Evolutionary conservation across 2,329 filamentous ascomycete species (phyloP), one percentile per base, ranked within the genome.

Genomic region (Zymoseptoria pseudotritici): DNA sequence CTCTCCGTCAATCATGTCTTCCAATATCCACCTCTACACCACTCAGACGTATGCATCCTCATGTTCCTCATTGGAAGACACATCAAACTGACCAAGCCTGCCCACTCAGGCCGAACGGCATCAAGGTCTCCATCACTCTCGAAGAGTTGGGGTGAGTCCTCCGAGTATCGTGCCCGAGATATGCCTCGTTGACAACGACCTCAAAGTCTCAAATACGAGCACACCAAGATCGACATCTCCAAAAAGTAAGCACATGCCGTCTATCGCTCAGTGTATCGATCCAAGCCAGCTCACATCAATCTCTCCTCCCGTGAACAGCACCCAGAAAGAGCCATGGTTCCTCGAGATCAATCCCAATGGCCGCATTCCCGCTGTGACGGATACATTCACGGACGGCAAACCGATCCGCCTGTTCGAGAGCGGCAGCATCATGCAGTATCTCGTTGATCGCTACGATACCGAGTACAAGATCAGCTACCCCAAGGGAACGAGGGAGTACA

Each of bases 281-380:
- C 1, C 9, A 26, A 26, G 10, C 20, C 10, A 4, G 29, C 52
- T 52, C 13, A 53, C 29, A 46, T 17, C 36, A 46, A 46, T 46
- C 36, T 46, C 36, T 46, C 13, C 36, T 46, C 36, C 36, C 17
- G 26, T n/a, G 36, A 17, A 42, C 21, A 61, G 59, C 72, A 82
- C 79, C n/a, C 90, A 95, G 69, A 95, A 94, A 69, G 83, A 93
- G 74, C 84, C 84, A 17, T 95, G 90, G 90, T 97, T 93, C 76
- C 82, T 95, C 26, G 86, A 86, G 56, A 95, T 96, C 77, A 96
- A 96, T 76, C 91, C 91, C 64, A 96, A 96, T 73, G 91, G 91
- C 65, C 88, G 91, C 66, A 96, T 96, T 68, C 92, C 91, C 3
- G 91, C 91, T 59, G 70, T 96, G 55, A 94, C 89, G 7, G 91